phyloP scores from a whole-genome alignment of 2,329 filamentous ascomycete genomes.

The Monilinia vaccinii-corymbosi region DNA sequence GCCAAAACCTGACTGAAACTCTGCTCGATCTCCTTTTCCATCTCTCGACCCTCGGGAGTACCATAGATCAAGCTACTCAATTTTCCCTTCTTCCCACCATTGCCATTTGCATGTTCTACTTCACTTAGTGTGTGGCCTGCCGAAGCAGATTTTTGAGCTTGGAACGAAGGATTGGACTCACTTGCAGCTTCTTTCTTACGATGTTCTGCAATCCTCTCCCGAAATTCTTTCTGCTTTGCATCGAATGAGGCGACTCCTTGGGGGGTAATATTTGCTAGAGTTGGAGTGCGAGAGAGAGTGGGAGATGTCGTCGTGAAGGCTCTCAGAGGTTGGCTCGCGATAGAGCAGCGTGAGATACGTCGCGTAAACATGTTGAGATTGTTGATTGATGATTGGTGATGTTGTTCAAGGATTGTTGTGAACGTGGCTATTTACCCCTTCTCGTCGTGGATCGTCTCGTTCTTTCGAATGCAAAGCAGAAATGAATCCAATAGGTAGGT shows the following conservation, averaged over 20 bases:
- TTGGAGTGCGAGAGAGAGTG: slow-evolving; percentile 46
- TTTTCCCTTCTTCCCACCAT: slow-evolving; percentile 60
- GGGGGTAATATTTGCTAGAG: slow-evolving; percentile 74
- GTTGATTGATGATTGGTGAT: background rate
- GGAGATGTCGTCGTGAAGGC: slow-evolving; percentile 47
- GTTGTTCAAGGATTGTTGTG: background rate
- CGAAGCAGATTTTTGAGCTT: slow-evolving; percentile 28
- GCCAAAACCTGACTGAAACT: slow-evolving; percentile 94
- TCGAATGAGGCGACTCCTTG: slow-evolving; percentile 69
- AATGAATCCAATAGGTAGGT: background rate
- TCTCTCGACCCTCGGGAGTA: slow-evolving; percentile 86
- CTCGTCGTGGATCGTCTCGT: background rate
- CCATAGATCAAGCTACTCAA: slow-evolving; percentile 90
- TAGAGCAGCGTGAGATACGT: slow-evolving; percentile 20
- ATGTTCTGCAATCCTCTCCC: slow-evolving; percentile 68
- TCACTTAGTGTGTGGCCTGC: slow-evolving; percentile 49
- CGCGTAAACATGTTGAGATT: slow-evolving; percentile 24
- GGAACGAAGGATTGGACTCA: slow-evolving; percentile 41
- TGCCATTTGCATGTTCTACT: slow-evolving; percentile 48
- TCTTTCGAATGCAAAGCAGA: slow-evolving; percentile 13
- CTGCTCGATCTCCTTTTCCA: slow-evolving; percentile 91
- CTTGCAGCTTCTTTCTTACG: slow-evolving; percentile 71
- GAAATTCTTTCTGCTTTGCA: slow-evolving; percentile 75
- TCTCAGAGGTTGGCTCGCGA: slow-evolving; percentile 34
- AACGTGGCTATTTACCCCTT: background rate